Base-by-base conservation (phyloP, 805 yeast species). In the Candida corydali region DNA sequence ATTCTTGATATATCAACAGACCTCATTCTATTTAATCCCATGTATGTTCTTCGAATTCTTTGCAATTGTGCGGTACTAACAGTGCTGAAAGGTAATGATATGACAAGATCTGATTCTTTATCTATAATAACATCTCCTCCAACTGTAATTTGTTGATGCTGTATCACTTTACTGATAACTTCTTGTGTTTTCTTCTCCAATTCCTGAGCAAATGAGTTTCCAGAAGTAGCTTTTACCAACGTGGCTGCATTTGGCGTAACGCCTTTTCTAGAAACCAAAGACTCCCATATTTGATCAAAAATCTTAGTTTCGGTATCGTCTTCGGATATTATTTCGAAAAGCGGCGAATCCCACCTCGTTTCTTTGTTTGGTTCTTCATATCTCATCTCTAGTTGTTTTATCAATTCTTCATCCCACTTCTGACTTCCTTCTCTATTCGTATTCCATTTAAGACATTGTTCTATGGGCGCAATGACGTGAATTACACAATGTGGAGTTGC, bases 321-420 rank as follows among this genome's bases (percentile, higher is more conserved):
- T 34, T 74, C 78, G 49, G 66, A 73, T 3, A 79, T 73, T 1
- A 89, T 59, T 0, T 86, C 78, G 52, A 88, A 80, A 42, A 91
- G 63, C 5, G 98, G 98, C 3, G 95, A 78, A 53, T 93, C 98
- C 98, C 98, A 93, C 41, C 96, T 65, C 18, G 82, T 76, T 50
- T 76, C 75, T 22, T 80, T 78, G 53, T 86, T 83, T 0, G 98
- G 98, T 55, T 93, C 98, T 59, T 93, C 98, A 53, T 81, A 93
- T 41, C 98, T 61, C 78, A 88, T 84, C 3, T 78, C 73, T 39
- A 91, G 63, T 36, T 82, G 89, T 11, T 70, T 70, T 26, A 88
- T 63, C 18, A 86, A 59, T 23, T 75, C 78, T 1, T 65, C 69
- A 30, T 77, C 80, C 96, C 96, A 88, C 10, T 63, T 57, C 5